Evolutionary conservation across 306 rosid species (phyloP).

Genomic region (Macrotyloma uniflorum): DNA sequence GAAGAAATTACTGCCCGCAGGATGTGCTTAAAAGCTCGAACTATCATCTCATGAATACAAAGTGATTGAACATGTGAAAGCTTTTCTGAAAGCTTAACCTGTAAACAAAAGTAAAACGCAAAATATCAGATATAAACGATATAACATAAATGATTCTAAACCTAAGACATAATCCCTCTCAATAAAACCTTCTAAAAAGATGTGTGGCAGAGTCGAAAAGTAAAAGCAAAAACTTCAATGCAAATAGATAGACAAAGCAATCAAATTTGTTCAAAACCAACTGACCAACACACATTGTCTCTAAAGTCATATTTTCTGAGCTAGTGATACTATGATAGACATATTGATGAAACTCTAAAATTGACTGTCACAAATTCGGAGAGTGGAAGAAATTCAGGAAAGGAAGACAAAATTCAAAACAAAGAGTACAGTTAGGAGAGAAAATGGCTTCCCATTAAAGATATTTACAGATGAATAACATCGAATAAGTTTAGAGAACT

Average conservation of each 20-base stretch:
- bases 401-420: neutral
- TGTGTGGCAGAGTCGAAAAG: conserved; percentile 13
- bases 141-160: conserved; percentile 21
- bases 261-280: neutral
- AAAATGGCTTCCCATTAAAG: conserved; percentile 20
- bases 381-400: conserved; percentile 21
- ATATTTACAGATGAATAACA: conserved; percentile 11
- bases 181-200: conserved; percentile 30
- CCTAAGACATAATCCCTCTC: conserved; percentile 14
- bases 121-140: conserved; percentile 31
- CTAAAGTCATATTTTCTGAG: conserved; percentile 19
- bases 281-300: conserved; percentile 20
- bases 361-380: conserved; percentile 19
- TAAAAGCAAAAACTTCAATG: conserved; percentile 8
- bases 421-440: neutral
- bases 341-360: conserved; percentile 10
- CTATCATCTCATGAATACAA: conserved; percentile 96
- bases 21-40: conserved; percentile 96
- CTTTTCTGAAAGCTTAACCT: conserved; percentile 98
- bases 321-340: neutral
- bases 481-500: conserved; percentile 53
- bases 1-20: conserved; percentile 89
- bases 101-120: conserved; percentile 43
- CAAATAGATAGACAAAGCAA: conserved; percentile 34
- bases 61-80: conserved; percentile 95